Conservation (phyloP, 139 green algal genomes). For the Tetradesmus lagerheimii region DNA sequence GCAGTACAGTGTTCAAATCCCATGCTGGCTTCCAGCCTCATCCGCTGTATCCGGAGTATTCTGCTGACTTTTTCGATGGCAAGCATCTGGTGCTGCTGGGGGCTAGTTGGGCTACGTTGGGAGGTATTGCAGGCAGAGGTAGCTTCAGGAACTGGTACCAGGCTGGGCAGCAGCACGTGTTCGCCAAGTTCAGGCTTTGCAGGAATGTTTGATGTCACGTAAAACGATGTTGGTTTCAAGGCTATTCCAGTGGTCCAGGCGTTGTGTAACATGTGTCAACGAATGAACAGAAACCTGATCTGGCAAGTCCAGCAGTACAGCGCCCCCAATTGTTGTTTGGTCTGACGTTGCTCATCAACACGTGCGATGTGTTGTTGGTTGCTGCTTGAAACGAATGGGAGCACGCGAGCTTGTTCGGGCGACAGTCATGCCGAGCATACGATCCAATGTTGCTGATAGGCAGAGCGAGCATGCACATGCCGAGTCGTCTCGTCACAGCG, state of each 20-base stretch:
- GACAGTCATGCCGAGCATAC: too few species aligned
- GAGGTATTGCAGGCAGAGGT: background rate
- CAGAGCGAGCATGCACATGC: too few species aligned
- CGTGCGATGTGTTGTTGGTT: too few species aligned
- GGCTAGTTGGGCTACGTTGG: constrained; percentile 30
- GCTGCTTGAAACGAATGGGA: too few species aligned
- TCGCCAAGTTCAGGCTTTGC: constrained; percentile 41
- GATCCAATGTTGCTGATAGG: too few species aligned
- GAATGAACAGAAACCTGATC: too few species aligned
- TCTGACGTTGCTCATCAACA: too few species aligned
- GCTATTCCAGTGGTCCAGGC: background rate
- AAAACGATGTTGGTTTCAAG: background rate
- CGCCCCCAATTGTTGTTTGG: too few species aligned
- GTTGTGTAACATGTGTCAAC: background rate
- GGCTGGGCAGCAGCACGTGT: constrained; percentile 35
- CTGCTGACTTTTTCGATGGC: constrained; percentile 34
- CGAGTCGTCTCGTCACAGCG: too few species aligned
- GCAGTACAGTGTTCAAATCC: background rate
- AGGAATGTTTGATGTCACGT: background rate
- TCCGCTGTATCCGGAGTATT: constrained; percentile 32
- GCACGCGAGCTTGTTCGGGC: too few species aligned
- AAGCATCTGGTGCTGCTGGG: constrained; percentile 38
- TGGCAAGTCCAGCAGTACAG: too few species aligned
- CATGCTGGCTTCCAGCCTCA: constrained; percentile 19
- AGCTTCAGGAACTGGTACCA: constrained; percentile 40